Conservation (phyloP, 176 grass and related monocot species). For the Saccharum spontaneum region DNA sequence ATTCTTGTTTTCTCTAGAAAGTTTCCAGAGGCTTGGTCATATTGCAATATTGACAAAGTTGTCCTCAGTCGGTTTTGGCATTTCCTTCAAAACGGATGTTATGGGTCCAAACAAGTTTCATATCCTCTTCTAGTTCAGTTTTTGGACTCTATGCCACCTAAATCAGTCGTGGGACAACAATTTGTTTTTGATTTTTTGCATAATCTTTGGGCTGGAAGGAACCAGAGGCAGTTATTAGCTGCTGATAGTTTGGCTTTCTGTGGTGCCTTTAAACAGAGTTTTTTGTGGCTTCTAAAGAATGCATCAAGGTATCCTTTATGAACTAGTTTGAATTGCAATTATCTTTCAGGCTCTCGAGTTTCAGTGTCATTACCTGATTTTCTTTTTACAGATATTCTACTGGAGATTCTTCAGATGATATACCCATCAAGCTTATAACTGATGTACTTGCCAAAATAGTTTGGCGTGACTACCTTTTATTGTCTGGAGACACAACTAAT, state of each 20-base stretch:
- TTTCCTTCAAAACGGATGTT: slow-evolving; percentile 87
- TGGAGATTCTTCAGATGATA: slow-evolving; percentile 44
- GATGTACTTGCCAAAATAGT: slow-evolving; percentile 64
- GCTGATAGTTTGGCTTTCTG: slow-evolving; percentile 71
- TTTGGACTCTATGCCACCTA: slow-evolving; percentile 73
- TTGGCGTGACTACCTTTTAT: slow-evolving; percentile 78
- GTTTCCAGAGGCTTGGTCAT: slow-evolving; percentile 85
- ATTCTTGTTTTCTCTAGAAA: slow-evolving; percentile 73
- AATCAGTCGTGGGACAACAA: slow-evolving; percentile 54
- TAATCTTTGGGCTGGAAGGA: slow-evolving; percentile 88
- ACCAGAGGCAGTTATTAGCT: slow-evolving; percentile 60
- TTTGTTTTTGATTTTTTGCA: slow-evolving; percentile 78
- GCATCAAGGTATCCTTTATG: slow-evolving; percentile 64
- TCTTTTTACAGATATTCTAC: slow-evolving; percentile 56
- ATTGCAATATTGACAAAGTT: slow-evolving; percentile 78
- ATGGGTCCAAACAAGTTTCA: slow-evolving; percentile 83
- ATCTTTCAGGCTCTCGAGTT: background rate
- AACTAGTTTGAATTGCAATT: slow-evolving; percentile 37
- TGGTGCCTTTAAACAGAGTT: slow-evolving; percentile 63
- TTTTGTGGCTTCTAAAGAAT: slow-evolving; percentile 73
- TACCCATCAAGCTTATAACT: slow-evolving; percentile 51
- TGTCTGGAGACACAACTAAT: slow-evolving; percentile 35
- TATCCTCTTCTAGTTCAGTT: slow-evolving; percentile 78
- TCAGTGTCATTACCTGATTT: background rate
- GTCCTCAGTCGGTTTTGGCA: slow-evolving; percentile 67